Conservation (phyloP, 2,329 filamentous ascomycete genomes). For the Nothophaeocryptopus gaeumannii region DNA sequence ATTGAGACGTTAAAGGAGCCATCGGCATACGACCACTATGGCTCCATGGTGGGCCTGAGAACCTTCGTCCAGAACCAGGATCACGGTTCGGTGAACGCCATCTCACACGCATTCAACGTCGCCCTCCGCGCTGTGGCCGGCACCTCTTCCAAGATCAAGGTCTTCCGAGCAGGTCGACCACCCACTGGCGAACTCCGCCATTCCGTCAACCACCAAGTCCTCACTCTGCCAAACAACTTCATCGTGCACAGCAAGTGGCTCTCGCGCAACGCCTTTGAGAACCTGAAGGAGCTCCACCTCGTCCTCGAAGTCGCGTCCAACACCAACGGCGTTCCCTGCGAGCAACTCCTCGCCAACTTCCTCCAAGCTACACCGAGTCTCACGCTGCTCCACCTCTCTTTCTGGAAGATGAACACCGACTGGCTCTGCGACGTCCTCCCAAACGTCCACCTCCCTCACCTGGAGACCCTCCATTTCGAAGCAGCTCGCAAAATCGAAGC, state of each 20-base stretch:
- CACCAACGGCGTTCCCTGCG: not conserved
- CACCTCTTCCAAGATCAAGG: not conserved
- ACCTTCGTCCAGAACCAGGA: not conserved
- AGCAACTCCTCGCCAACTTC: constrained; percentile 1
- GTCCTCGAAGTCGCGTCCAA: constrained; percentile 3
- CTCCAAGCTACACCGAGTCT: constrained; percentile 3
- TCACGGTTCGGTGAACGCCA: not conserved
- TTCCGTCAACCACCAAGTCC: constrained; percentile 2
- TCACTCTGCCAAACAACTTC: not conserved
- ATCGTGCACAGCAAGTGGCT: not conserved
- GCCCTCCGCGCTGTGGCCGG: constrained; percentile 2
- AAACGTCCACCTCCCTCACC: constrained; percentile 6
- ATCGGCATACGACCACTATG: not conserved
- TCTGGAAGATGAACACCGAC: constrained; percentile 5
- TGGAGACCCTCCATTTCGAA: constrained; percentile 4
- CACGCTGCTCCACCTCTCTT: constrained; percentile 8
- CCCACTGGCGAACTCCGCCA: not conserved
- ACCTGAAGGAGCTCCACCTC: constrained; percentile 6
- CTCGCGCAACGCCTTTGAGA: not conserved
- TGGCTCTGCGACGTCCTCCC: constrained; percentile 6
- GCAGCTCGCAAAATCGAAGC: constrained; percentile 6
- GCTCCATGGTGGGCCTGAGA: too few species aligned
- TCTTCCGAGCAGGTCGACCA: not conserved
- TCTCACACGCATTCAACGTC: constrained; percentile 3
- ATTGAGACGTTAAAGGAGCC: not conserved